Evolutionary conservation across 2,329 filamentous ascomycete genomes (phyloP).

Genomic region (Pseudogymnoascus destructans): DNA sequence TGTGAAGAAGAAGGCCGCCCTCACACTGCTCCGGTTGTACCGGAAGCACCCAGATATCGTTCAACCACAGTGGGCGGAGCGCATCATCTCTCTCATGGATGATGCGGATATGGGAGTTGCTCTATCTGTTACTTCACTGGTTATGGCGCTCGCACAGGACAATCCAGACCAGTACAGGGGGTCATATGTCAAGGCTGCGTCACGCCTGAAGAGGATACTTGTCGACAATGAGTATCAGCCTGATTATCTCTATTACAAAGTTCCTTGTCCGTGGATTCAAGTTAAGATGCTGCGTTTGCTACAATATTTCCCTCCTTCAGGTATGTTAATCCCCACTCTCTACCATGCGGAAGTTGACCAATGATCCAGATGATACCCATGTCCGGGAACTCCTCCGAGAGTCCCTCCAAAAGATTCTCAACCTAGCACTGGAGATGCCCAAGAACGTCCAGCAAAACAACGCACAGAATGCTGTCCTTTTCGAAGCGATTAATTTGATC

Average conservation of each 20-base stretch:
- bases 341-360: neutral
- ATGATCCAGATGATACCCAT: conserved; percentile 65
- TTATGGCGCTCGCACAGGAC: conserved; percentile 90
- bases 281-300: conserved; percentile 84
- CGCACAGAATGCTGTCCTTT: conserved; percentile 92
- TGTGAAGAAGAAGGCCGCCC: conserved; percentile 96
- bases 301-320: conserved; percentile 92
- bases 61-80: conserved; percentile 91
- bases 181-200: conserved; percentile 86
- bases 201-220: conserved; percentile 75
- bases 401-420: conserved; percentile 80
- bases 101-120: conserved; percentile 88
- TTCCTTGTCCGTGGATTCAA: conserved; percentile 98
- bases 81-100: conserved; percentile 98
- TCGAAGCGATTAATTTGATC: conserved; percentile 96
- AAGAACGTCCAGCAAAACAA: conserved; percentile 99
- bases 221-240: conserved; percentile 79
- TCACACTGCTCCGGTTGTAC: conserved; percentile 85
- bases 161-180: conserved; percentile 89
- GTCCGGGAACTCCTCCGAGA: conserved; percentile 85
- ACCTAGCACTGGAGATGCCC: conserved; percentile 80
- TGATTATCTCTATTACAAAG: conserved; percentile 97
- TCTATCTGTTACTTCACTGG: conserved; percentile 85
- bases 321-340: conserved; percentile 34
- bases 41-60: conserved; percentile 90